These are phyloP conservation scores for Nothophytophthora sp. DNA, from an alignment of 352 stramenopile species.

Conservation along the genomic window DNA sequence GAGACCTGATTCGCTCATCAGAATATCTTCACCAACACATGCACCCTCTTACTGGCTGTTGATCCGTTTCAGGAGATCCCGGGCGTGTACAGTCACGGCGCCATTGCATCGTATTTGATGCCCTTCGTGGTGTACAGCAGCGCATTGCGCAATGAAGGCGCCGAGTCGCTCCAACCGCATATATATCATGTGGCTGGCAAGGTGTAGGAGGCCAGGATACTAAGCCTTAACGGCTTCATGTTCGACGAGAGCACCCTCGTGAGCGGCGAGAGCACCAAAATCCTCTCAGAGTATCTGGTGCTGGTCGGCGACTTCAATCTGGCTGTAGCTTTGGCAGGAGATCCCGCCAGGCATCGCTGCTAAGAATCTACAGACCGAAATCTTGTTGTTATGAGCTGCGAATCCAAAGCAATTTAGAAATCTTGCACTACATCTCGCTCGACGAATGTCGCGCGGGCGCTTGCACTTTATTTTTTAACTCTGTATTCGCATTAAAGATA, in stretches of 20 bases:
- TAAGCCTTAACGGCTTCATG: conserved; percentile 50
- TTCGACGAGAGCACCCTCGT: conserved; percentile 86
- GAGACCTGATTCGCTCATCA: conserved; percentile 68
- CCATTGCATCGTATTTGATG: conserved; percentile 64
- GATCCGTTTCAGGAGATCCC: conserved; percentile 83
- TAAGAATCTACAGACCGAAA: conserved; percentile 91
- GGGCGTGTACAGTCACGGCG: conserved; percentile 56
- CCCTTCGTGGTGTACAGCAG: conserved; percentile 51
- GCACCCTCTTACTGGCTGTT: conserved; percentile 77
- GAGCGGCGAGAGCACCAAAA: conserved; percentile 88
- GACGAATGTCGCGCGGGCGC: no score
- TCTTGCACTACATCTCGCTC: no score
- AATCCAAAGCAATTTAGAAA: no score
- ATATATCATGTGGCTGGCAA: conserved; percentile 86
- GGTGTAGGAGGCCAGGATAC: conserved; percentile 81
- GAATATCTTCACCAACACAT: conserved; percentile 88
- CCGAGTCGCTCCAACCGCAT: conserved; percentile 61
- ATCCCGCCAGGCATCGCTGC: conserved; percentile 66
- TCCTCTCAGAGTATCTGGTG: conserved; percentile 87
- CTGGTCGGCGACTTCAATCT: conserved; percentile 79
- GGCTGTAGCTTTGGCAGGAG: conserved; percentile 32
- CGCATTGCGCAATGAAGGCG: conserved; percentile 24
- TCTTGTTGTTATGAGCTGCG: conserved; percentile 88
- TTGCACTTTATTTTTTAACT: no score
- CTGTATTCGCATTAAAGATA: no score